These are phyloP conservation scores for Clathrospora elynae DNA, from an alignment of 2,329 filamentous ascomycete species.

Conservation along the genomic window DNA sequence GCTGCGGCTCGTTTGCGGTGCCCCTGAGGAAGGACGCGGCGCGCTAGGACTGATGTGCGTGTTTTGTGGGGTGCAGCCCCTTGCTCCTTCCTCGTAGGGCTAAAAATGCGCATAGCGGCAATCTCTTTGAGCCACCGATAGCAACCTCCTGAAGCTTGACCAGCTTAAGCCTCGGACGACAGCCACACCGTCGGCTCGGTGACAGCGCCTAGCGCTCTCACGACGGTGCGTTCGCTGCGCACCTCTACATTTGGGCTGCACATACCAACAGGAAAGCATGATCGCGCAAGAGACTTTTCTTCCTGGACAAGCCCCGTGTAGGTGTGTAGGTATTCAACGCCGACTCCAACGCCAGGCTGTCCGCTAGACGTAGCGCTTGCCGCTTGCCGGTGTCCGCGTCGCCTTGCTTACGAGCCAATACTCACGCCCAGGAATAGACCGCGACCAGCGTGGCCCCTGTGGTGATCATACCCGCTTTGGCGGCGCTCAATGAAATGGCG, in stretches of 20 bases:
- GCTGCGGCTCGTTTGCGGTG: too few relatives aligned
- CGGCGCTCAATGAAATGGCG: constrained; percentile 10
- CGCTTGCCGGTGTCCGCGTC: constrained; percentile 11
- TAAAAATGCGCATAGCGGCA: constrained; percentile 14
- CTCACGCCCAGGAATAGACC: constrained; percentile 35
- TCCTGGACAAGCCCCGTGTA: too few relatives aligned
- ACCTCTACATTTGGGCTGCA: too few relatives aligned
- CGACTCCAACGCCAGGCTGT: constrained; percentile 1
- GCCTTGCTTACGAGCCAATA: constrained; percentile 19
- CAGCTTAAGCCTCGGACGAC: constrained; percentile 26
- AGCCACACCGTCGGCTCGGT: constrained; percentile 9
- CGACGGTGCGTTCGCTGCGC: constrained; percentile 1
- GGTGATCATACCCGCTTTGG: constrained; percentile 34
- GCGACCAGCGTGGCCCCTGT: constrained; percentile 23
- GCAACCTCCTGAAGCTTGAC: constrained; percentile 27
- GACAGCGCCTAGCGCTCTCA: constrained; percentile 16
- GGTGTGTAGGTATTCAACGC: too few relatives aligned
- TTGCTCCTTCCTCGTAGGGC: constrained; percentile 10
- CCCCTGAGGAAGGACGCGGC: constrained; percentile 18
- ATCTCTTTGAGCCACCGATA: constrained; percentile 12
- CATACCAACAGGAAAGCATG: too few relatives aligned
- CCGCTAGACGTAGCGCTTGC: constrained; percentile 14
- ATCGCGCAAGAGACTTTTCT: too few relatives aligned
- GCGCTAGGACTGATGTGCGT: constrained; percentile 19
- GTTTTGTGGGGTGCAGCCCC: constrained; percentile 11